phyloP scores from a whole-genome alignment of 1,139 yeast genomes.

The Diutina mesorugosa region DNA sequence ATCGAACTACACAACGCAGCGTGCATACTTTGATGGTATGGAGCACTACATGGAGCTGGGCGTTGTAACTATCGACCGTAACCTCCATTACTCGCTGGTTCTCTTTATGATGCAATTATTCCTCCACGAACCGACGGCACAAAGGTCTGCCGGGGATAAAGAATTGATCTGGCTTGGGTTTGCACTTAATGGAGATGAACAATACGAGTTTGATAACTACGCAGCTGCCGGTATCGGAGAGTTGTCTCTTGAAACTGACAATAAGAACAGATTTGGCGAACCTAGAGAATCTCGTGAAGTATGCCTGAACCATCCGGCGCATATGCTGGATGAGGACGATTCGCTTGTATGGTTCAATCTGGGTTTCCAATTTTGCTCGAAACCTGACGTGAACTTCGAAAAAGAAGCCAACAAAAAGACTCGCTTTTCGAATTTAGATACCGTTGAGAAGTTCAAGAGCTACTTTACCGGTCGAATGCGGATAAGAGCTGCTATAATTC shows the following conservation, averaged over 20 bases:
- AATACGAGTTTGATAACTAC: constrained; percentile 7
- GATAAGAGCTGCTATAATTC: constrained; percentile 19
- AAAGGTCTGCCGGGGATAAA: constrained; percentile 7
- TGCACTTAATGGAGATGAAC: constrained; percentile 6
- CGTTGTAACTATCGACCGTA: constrained; percentile 29
- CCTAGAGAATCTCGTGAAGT: constrained; percentile 11
- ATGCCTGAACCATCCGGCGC: constrained; percentile 28
- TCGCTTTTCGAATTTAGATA: constrained; percentile 7
- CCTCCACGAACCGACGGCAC: constrained; percentile 18
- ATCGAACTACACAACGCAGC: constrained; percentile 16
- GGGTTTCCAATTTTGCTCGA: constrained; percentile 8
- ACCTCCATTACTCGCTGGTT: constrained; percentile 27
- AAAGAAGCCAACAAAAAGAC: constrained; percentile 5
- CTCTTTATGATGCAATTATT: constrained; percentile 29
- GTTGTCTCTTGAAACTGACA: constrained; percentile 12
- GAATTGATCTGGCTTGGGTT: constrained; percentile 10
- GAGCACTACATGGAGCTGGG: constrained; percentile 43
- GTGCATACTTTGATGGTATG: constrained; percentile 19
- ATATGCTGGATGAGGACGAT: constrained; percentile 10
- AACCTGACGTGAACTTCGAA: constrained; percentile 4
- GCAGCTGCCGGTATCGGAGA: constrained; percentile 35
- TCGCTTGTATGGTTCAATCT: constrained; percentile 8
- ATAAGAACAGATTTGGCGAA: not conserved
- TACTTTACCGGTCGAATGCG: constrained; percentile 14
- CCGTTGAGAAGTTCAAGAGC: constrained; percentile 12